These are phyloP conservation scores for Tetradesmus obliquus DNA, from an alignment of 139 green algal genomes.

Conservation along the genomic window DNA sequence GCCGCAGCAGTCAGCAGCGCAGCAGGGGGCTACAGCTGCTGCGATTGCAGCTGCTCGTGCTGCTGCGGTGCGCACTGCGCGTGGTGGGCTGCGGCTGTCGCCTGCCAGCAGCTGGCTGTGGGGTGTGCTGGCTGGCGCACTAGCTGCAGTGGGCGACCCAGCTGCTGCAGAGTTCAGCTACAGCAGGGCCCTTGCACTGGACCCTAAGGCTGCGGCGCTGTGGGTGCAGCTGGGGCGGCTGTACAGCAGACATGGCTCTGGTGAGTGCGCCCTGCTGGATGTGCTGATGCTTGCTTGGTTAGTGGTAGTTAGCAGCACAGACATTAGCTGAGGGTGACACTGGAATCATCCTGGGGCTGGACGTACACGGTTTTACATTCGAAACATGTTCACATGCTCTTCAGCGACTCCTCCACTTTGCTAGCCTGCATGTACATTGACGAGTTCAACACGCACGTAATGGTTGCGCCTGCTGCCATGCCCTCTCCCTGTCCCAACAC, in stretches of 20 bases:
- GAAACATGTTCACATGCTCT: too few relatives aligned
- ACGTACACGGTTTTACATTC: too few relatives aligned
- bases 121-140: conserved; percentile 59
- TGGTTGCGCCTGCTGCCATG: not conserved
- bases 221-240: conserved; percentile 82
- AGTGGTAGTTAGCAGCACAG: too few relatives aligned
- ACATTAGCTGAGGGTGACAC: not conserved
- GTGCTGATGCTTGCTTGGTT: not conserved
- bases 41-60: not conserved
- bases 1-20: not conserved
- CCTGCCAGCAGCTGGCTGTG: conserved; percentile 69
- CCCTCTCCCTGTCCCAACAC: not conserved
- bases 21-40: not conserved
- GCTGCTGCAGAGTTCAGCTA: conserved; percentile 74
- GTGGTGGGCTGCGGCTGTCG: conserved; percentile 66
- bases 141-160: conserved; percentile 35
- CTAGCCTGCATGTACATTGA: not conserved
- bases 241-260: conserved; percentile 62
- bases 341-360: too few relatives aligned
- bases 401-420: not conserved
- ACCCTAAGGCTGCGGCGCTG: conserved; percentile 64
- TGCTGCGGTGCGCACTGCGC: conserved; percentile 36
- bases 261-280: not conserved
- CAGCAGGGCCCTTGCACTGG: conserved; percentile 74
- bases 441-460: too few relatives aligned